These are phyloP conservation scores for Abrus precatorius DNA, from an alignment of 306 rosid species.

Conservation along the genomic window DNA sequence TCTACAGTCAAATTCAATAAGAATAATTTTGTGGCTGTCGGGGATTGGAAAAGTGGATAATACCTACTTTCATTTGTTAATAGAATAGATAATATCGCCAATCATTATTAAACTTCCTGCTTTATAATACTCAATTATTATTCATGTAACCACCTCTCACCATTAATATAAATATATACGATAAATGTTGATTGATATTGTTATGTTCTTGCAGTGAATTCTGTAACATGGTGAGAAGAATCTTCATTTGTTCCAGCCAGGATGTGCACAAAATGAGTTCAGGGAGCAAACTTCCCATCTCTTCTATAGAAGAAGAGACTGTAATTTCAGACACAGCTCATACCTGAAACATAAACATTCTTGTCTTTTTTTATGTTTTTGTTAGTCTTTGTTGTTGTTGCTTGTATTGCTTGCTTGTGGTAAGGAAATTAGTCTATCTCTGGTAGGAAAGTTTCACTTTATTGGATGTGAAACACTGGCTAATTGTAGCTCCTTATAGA, in stretches of 20 bases:
- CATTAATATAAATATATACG: background rate
- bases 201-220: conserved; percentile 72
- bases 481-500: conserved; percentile 61
- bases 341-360: conserved; percentile 49
- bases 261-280: conserved; percentile 82
- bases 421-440: conserved; percentile 50
- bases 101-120: background rate
- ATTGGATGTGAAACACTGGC: conserved; percentile 51
- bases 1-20: background rate
- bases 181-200: background rate
- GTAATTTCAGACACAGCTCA: conserved; percentile 66
- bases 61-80: conserved; percentile 49
- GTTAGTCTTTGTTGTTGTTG: conserved; percentile 41
- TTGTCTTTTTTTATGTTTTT: background rate
- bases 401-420: conserved; percentile 48
- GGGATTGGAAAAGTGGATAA: background rate
- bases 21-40: background rate
- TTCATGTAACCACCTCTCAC: background rate
- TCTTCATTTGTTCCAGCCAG: conserved; percentile 79
- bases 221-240: conserved; percentile 87
- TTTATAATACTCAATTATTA: background rate
- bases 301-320: conserved; percentile 72
- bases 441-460: conserved; percentile 49
- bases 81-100: conserved; percentile 35
- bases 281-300: conserved; percentile 63